These are phyloP conservation scores for Paragyromitra xinjiangensis DNA, from an alignment of 495 filamentous ascomycete genomes.

Conservation along the genomic window DNA sequence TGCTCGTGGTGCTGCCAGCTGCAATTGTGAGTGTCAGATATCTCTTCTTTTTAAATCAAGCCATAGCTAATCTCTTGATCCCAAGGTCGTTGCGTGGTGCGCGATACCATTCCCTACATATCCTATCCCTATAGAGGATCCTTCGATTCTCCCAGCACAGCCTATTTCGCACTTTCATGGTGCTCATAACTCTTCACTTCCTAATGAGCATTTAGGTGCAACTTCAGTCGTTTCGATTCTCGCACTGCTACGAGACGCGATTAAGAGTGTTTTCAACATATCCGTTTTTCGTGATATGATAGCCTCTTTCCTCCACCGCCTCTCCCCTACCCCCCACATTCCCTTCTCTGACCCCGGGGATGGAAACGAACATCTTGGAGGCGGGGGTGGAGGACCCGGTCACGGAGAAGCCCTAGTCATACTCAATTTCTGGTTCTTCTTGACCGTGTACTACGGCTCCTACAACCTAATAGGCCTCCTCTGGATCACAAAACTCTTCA, in stretches of 20 bases:
- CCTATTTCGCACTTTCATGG: slow-evolving; percentile 13
- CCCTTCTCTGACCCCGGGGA: not conserved
- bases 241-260: slow-evolving; percentile 13
- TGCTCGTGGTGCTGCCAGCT: slow-evolving; percentile 68
- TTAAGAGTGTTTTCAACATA: slow-evolving; percentile 50
- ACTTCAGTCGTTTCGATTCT: slow-evolving; percentile 3
- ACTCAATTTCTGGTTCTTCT: slow-evolving; percentile 74
- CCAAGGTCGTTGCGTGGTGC: slow-evolving; percentile 69
- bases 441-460: slow-evolving; percentile 71
- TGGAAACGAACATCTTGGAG: slow-evolving; percentile 50
- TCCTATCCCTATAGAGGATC: slow-evolving; percentile 48
- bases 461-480: slow-evolving; percentile 71
- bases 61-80: slow-evolving; percentile 4
- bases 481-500: slow-evolving; percentile 75
- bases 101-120: slow-evolving; percentile 72
- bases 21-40: slow-evolving; percentile 63
- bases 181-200: not conserved
- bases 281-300: slow-evolving; percentile 46
- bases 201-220: not conserved
- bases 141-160: slow-evolving; percentile 56
- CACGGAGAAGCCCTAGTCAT: slow-evolving; percentile 69
- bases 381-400: slow-evolving; percentile 64
- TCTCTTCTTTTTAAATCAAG: not conserved
- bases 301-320: slow-evolving; percentile 32
- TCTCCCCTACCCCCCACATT: slow-evolving; percentile 17